Base-by-base conservation (phyloP, 2,329 filamentous ascomycete genomes). In the Ceratocystiopsis sp. region DNA sequence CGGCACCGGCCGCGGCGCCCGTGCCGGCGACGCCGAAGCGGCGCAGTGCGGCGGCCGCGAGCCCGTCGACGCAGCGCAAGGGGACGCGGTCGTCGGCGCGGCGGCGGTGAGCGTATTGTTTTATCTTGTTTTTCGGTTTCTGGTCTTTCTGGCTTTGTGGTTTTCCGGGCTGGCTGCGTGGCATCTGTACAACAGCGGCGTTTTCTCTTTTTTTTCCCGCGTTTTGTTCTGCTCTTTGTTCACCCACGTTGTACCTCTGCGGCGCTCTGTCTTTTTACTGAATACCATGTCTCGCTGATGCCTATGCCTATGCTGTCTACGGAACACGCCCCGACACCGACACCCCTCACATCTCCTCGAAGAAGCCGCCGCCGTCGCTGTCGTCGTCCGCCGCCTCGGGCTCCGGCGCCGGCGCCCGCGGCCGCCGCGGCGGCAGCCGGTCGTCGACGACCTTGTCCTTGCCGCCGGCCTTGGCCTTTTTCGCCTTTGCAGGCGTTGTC, bases 321-420 rank as follows among this genome's bases (percentile, higher is more conserved):
- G 9, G n/a, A 37, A 37, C n/a, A n/a, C 29, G 29, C 12, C 12
- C n/a, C n/a, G 34, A n/a, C 2, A 35, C 1, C 16, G 25, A 18
- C 15, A 36, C 12, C 4, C 17, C 18, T 50, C 48, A 50, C 10
- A 45, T 45, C 48, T 57, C 55, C 52, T 76, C 71, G 51, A 78
- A 78, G 58, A 78, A 79, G 13, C 71, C 45, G 3, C 69, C 73
- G 15, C 69, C 70, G 44, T 47, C 46, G 41, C 43, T 44, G 36
- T 46, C 49, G 9, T 42, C 35, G 1, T 35, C 42, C 2, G 40
- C 34, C 34, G 45, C 45, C 10, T 29, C 38, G 13, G 42, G 25
- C 2, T 17, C 38, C 38, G 34, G 19, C 15, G n/a, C 14, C 11
- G 4, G 8, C 21, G 21, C 21, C 12, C 18, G 11, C 34, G 35